These are phyloP conservation scores for Dryadomyces quercivorus DNA, from an alignment of 2,329 filamentous ascomycete genomes.

Conservation along the genomic window DNA sequence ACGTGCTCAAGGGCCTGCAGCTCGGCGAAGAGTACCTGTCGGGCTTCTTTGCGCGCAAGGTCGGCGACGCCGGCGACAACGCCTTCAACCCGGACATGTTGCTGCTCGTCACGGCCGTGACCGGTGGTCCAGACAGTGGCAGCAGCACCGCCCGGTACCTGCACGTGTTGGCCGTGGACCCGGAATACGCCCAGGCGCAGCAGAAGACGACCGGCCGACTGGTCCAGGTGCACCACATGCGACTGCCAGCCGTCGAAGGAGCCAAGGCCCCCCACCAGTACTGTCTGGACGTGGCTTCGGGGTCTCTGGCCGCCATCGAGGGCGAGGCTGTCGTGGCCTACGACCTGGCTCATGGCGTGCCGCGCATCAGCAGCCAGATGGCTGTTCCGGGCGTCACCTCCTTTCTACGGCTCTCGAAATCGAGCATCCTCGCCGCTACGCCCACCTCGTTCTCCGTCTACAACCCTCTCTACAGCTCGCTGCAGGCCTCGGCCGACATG, in stretches of 20 bases:
- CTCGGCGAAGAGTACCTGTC: slow-evolving; percentile 41
- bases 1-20: slow-evolving; percentile 42
- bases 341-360: slow-evolving; percentile 50
- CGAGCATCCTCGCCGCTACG: slow-evolving; percentile 52
- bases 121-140: slow-evolving; percentile 14
- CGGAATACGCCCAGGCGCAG: slow-evolving; percentile 2
- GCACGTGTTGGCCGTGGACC: slow-evolving; percentile 20
- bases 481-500: slow-evolving; percentile 36
- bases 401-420: slow-evolving; percentile 54
- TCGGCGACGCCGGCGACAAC: slow-evolving; percentile 28
- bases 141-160: slow-evolving; percentile 16
- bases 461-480: slow-evolving; percentile 55
- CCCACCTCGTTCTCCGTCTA: slow-evolving; percentile 45
- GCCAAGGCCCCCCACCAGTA: slow-evolving; percentile 21
- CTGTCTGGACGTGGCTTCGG: slow-evolving; percentile 50
- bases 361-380: slow-evolving; percentile 44
- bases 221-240: slow-evolving; percentile 13
- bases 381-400: slow-evolving; percentile 40
- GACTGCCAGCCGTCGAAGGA: not conserved
- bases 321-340: slow-evolving; percentile 45
- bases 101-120: slow-evolving; percentile 33
- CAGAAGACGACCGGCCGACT: slow-evolving; percentile 10
- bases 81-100: slow-evolving; percentile 40
- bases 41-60: slow-evolving; percentile 35
- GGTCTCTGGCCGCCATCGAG: slow-evolving; percentile 48